phyloP scores from a whole-genome alignment of 2,329 filamentous ascomycete genomes.

The Cordyceps pruinosa region DNA sequence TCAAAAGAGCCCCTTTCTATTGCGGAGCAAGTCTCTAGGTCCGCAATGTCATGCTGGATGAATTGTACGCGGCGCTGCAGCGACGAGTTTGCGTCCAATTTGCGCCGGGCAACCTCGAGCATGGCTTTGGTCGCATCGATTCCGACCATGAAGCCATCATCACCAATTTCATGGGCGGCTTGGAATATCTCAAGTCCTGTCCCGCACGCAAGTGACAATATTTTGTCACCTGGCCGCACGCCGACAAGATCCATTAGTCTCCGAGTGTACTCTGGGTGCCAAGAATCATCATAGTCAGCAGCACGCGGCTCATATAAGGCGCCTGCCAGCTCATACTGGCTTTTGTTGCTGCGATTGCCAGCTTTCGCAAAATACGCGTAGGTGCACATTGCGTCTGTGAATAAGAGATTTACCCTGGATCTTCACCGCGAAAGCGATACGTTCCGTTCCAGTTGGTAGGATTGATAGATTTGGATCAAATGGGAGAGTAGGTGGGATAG shows the following conservation, averaged over 20 bases:
- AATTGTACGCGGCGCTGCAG: slow-evolving; percentile 19
- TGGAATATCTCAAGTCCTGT: slow-evolving; percentile 27
- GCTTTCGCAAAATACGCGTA: neutral
- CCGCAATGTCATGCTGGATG: slow-evolving; percentile 22
- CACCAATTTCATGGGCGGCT: slow-evolving; percentile 22
- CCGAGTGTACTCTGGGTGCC: slow-evolving; percentile 26
- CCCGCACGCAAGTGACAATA: slow-evolving; percentile 29
- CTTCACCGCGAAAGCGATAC: too few relatives aligned
- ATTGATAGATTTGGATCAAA: neutral
- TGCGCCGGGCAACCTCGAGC: slow-evolving; percentile 23
- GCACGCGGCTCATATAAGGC: neutral
- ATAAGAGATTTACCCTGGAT: neutral
- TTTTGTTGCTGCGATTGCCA: neutral
- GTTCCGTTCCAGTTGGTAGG: too few relatives aligned
- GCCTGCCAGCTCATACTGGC: neutral
- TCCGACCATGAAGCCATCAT: slow-evolving; percentile 22
- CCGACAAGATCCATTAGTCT: slow-evolving; percentile 23
- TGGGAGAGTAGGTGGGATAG: neutral
- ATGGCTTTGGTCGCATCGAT: slow-evolving; percentile 28
- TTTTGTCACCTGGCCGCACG: slow-evolving; percentile 20
- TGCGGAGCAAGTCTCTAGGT: slow-evolving; percentile 18
- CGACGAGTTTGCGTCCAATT: slow-evolving; percentile 15
- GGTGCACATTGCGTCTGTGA: neutral
- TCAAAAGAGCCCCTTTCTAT: slow-evolving; percentile 21
- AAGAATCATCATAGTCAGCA: slow-evolving; percentile 25